Evolutionary conservation across 768 basidiomycete genomes (phyloP).

Genomic region (Rhizopogon sp.): DNA sequence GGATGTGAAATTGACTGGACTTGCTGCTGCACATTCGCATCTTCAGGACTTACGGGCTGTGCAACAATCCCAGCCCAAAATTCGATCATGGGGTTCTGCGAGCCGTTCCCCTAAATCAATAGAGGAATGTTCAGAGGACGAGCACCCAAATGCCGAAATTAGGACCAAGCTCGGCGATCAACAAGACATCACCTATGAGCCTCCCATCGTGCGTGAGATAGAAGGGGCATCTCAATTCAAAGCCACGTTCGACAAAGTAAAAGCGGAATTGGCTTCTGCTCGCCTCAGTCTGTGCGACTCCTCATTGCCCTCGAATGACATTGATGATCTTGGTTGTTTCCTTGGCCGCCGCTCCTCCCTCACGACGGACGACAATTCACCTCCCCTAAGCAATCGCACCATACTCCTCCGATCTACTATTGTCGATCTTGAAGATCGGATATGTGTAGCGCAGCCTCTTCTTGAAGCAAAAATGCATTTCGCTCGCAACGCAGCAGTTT

Average conservation of each 20-base stretch:
- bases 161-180: not conserved
- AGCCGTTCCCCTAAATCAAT: constrained; percentile 34
- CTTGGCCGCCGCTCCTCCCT: constrained; percentile 5
- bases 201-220: constrained; percentile 47
- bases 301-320: constrained; percentile 1
- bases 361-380: constrained; percentile 19
- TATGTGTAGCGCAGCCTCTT: constrained; percentile 46
- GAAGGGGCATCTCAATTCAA: constrained; percentile 67
- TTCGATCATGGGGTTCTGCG: constrained; percentile 35
- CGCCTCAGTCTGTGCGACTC: constrained; percentile 28
- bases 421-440: constrained; percentile 54
- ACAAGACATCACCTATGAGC: constrained; percentile 35
- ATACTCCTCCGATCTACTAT: constrained; percentile 59
- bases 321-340: not conserved
- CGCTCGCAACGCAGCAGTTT: constrained; percentile 74
- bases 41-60: constrained; percentile 59
- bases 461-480: constrained; percentile 68
- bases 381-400: constrained; percentile 45
- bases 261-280: constrained; percentile 71
- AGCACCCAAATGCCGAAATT: constrained; percentile 10
- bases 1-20: constrained; percentile 74
- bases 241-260: constrained; percentile 82
- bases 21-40: constrained; percentile 83
- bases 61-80: constrained; percentile 17
- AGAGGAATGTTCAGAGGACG: constrained; percentile 21